phyloP scores from a whole-genome alignment of 345 rosid species.

The Clausena lansium region DNA sequence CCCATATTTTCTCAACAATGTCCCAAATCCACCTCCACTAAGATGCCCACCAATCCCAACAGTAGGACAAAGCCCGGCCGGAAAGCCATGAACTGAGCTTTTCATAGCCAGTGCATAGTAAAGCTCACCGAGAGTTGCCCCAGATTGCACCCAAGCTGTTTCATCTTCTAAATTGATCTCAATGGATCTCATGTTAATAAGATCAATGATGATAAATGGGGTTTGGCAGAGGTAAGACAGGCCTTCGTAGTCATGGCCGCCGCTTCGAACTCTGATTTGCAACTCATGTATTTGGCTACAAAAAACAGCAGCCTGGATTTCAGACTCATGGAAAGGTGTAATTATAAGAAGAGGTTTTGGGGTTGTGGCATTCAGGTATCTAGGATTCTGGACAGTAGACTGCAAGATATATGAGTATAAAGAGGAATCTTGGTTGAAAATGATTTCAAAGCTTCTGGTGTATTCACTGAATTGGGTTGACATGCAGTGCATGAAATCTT shows the following conservation, averaged over 20 bases:
- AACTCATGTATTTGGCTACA: conserved; percentile 31
- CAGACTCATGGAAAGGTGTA: conserved; percentile 35
- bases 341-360: conserved; percentile 33
- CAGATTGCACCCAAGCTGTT: conserved; percentile 45
- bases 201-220: conserved; percentile 44
- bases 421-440: conserved; percentile 32
- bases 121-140: conserved; percentile 51
- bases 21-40: conserved; percentile 44
- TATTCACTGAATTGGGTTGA: conserved; percentile 23
- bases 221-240: conserved; percentile 34
- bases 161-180: conserved; percentile 21
- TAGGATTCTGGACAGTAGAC: conserved; percentile 35
- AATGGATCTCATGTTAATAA: conserved; percentile 32
- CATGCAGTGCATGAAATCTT: conserved; percentile 36
- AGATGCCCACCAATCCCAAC: conserved; percentile 46
- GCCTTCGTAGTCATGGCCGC: conserved; percentile 64
- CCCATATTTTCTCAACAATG: conserved; percentile 48
- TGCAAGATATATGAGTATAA: conserved; percentile 26
- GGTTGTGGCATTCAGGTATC: conserved; percentile 29
- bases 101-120: conserved; percentile 37
- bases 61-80: conserved; percentile 47
- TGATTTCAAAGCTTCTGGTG: conserved; percentile 25
- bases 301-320: conserved; percentile 42
- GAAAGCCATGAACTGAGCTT: conserved; percentile 42
- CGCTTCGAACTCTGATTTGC: conserved; percentile 47